phyloP scores from a whole-genome alignment of 164 flowering plant species.

The Warburgia ugandensis region DNA sequence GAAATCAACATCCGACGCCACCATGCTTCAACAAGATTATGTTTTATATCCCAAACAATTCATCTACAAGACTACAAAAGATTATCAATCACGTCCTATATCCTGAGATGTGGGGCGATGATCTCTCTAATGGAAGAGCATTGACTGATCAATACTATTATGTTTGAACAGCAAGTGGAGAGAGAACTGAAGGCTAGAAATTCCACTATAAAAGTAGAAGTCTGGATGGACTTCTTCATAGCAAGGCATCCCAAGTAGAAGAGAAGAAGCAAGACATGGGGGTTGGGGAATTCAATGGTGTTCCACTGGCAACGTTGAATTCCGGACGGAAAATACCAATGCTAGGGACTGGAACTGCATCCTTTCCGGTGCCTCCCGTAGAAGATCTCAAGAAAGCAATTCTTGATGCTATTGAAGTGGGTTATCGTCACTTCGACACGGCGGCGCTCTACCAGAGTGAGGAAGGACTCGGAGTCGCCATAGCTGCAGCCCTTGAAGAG shows the following conservation, averaged over 20 bases:
- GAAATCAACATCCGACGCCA: no score
- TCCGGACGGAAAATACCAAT: slow-evolving; percentile 18
- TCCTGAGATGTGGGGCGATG: no score
- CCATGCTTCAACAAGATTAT: no score
- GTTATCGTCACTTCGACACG: slow-evolving; percentile 34
- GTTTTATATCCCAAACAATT: no score
- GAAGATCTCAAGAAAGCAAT: slow-evolving; percentile 7
- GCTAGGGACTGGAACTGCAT: slow-evolving; percentile 16
- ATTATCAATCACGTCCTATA: no score
- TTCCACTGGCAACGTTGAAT: slow-evolving; percentile 5
- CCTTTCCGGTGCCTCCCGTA: neutral
- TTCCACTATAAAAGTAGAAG: no score
- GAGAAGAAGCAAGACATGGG: neutral
- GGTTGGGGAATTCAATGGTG: neutral
- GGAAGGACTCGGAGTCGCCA: slow-evolving; percentile 25
- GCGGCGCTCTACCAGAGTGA: slow-evolving; percentile 25
- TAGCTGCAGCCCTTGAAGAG: slow-evolving; percentile 21
- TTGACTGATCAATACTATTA: no score
- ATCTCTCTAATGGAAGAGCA: no score
- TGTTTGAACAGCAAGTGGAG: no score
- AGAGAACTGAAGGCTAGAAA: no score
- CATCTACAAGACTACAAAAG: no score
- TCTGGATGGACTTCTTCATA: no score
- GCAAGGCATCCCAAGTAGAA: neutral
- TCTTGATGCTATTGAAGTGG: slow-evolving; percentile 22